Evolutionary conservation across 2,329 filamentous ascomycete species (phyloP).

Genomic region (Plectosphaerella cucumerina): DNA sequence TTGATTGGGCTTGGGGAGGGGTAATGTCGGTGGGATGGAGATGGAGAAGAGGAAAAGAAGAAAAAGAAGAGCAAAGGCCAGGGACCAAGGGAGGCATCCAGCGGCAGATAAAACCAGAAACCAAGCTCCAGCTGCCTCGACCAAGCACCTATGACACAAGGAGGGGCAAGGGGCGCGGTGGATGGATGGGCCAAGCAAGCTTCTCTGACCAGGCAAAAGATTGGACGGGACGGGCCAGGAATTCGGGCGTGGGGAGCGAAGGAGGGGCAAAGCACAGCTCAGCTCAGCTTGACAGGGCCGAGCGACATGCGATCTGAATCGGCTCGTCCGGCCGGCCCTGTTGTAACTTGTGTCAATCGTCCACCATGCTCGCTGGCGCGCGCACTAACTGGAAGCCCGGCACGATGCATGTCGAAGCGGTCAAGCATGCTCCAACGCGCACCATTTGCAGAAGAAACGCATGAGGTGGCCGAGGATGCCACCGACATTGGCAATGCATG

Average conservation of each 20-base stretch:
- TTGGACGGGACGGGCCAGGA: neutral
- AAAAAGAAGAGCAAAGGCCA: constrained; percentile 10
- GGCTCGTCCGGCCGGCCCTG: too few species aligned
- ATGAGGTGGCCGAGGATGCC: neutral
- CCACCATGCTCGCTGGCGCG: too few species aligned
- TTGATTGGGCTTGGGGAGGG: constrained; percentile 3
- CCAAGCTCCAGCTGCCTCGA: neutral
- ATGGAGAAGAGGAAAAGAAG: constrained; percentile 9
- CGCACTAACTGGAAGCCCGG: too few species aligned
- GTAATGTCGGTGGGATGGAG: constrained; percentile 10
- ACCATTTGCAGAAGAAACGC: constrained; percentile 5
- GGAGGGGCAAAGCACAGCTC: neutral
- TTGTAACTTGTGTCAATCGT: too few species aligned
- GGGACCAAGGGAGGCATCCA: constrained; percentile 8
- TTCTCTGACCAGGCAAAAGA: neutral
- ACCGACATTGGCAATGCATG: neutral
- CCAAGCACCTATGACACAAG: constrained; percentile 3
- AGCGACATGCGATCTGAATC: neutral
- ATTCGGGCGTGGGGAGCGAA: neutral
- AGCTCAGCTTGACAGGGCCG: neutral
- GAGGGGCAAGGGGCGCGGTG: neutral
- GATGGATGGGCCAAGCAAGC: neutral
- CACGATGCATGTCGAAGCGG: too few species aligned
- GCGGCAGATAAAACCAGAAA: constrained; percentile 9
- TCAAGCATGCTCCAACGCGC: too few species aligned